A percentile compares a stretch with the other conserved stretches of the same genome.
These are phyloP conservation scores for Pichia manshurica DNA, from an alignment of 805 yeast genomes.

Conservation along the genomic window DNA sequence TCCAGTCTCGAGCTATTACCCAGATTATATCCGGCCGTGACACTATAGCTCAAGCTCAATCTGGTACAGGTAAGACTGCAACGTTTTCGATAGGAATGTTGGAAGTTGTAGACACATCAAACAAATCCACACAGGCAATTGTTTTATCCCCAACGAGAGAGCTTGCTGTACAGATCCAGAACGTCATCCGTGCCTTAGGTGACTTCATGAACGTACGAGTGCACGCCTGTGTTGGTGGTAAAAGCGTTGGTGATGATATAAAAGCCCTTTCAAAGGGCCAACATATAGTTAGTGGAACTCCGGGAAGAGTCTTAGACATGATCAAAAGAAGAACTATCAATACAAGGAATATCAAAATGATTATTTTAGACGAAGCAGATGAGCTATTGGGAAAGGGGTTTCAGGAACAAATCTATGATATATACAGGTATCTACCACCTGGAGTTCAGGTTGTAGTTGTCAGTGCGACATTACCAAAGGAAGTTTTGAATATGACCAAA, in stretches of 20 bases:
- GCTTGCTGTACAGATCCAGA: constrained; percentile 92
- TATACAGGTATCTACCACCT: constrained; percentile 81
- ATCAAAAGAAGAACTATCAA: constrained; percentile 81
- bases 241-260: constrained; percentile 80
- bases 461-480: constrained; percentile 91
- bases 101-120: constrained; percentile 59
- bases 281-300: constrained; percentile 95
- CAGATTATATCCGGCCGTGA: constrained; percentile 74
- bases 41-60: constrained; percentile 78
- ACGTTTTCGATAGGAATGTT: constrained; percentile 68
- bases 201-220: constrained; percentile 84
- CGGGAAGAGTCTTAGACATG: constrained; percentile 97
- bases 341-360: constrained; percentile 83
- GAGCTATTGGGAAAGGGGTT: constrained; percentile 92
- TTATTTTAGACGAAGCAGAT: constrained; percentile 97
- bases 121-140: constrained; percentile 81
- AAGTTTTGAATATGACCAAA: constrained; percentile 83
- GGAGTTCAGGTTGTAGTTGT: constrained; percentile 91
- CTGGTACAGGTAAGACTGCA: constrained; percentile 91
- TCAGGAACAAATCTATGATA: constrained; percentile 92
- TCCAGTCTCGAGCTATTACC: constrained; percentile 74
- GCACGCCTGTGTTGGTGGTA: constrained; percentile 98
- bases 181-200: constrained; percentile 85
- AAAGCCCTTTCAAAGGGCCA: constrained; percentile 80
- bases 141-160: constrained; percentile 97